Evolutionary conservation across 805 yeast genomes (phyloP).

Genomic region (Sugiyamaella smithiae): DNA sequence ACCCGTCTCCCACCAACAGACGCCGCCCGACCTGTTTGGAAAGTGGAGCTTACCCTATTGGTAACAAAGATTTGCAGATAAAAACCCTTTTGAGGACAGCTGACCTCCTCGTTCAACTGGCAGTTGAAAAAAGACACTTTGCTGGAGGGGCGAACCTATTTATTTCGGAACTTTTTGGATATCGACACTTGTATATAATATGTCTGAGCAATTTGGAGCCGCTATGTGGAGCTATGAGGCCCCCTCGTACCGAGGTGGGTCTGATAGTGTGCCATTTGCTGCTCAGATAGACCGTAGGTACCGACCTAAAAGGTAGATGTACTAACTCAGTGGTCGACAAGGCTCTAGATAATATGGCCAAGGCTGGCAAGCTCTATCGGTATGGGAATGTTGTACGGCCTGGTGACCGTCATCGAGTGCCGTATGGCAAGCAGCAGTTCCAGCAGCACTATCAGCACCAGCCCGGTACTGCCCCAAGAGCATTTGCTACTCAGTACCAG

Average conservation of each 20-base stretch:
- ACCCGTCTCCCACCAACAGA: too few relatives aligned
- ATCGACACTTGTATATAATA: not conserved
- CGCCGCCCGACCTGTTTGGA: not conserved
- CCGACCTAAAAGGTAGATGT: not conserved
- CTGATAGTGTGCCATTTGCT: too few relatives aligned
- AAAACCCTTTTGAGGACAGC: constrained; percentile 6
- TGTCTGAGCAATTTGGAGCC: not conserved
- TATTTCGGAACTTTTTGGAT: not conserved
- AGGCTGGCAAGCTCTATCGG: constrained; percentile 3
- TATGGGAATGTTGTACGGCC: not conserved
- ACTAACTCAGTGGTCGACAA: constrained; percentile 16
- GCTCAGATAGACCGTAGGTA: constrained; percentile 19
- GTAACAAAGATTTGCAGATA: constrained; percentile 7
- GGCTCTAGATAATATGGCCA: constrained; percentile 16
- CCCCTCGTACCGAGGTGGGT: too few relatives aligned
- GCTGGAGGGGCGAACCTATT: constrained; percentile 4
- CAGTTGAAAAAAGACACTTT: not conserved
- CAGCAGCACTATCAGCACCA: constrained; percentile 11
- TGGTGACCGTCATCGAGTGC: not conserved
- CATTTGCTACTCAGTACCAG: constrained; percentile 2
- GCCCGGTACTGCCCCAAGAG: too few relatives aligned
- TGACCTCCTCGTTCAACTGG: constrained; percentile 2
- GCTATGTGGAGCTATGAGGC: too few relatives aligned
- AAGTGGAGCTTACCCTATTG: constrained; percentile 2
- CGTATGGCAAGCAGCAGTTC: not conserved